phyloP scores from a whole-genome alignment of 1,284 basidiomycete genomes.

The Sporisorium scitamineum region DNA sequence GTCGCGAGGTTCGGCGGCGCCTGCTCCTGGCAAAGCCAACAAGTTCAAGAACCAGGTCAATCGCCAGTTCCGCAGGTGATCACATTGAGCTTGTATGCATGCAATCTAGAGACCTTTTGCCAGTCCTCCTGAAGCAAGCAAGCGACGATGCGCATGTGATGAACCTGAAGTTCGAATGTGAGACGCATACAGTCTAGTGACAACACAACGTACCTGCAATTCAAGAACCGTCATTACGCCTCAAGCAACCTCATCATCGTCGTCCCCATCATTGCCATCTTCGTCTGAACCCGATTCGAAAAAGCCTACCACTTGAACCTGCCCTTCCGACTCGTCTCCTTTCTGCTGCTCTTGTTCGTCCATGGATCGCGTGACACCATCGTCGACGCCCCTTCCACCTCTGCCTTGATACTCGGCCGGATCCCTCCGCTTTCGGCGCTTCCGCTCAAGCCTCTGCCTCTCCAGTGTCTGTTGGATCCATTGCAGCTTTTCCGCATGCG shows the following conservation, averaged over 20 bases:
- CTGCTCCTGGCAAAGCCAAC: slow-evolving; percentile 13
- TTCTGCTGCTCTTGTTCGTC: background rate
- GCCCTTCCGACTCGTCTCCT: background rate
- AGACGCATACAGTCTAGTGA: background rate
- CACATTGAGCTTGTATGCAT: background rate
- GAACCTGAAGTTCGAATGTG: background rate
- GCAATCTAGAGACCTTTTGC: background rate
- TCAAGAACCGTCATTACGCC: background rate
- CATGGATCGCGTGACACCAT: slow-evolving; percentile 25
- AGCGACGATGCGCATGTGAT: background rate
- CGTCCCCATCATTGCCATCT: slow-evolving; percentile 15
- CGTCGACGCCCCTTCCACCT: slow-evolving; percentile 47
- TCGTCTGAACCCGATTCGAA: slow-evolving; percentile 18
- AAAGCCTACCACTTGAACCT: slow-evolving; percentile 19
- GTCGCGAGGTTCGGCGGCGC: background rate
- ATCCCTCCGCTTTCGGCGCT: slow-evolving; percentile 32
- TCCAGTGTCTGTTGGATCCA: slow-evolving; percentile 74
- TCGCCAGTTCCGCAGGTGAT: slow-evolving; percentile 21
- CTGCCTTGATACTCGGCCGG: slow-evolving; percentile 56
- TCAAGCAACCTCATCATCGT: slow-evolving; percentile 13
- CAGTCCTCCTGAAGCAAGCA: background rate
- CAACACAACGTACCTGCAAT: background rate
- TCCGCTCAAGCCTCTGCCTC: slow-evolving; percentile 74
- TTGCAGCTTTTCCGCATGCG: slow-evolving; percentile 69
- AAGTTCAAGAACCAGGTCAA: slow-evolving; percentile 47